phyloP scores from a whole-genome alignment of 2,329 filamentous ascomycete species.

The Xylaria sp. region DNA sequence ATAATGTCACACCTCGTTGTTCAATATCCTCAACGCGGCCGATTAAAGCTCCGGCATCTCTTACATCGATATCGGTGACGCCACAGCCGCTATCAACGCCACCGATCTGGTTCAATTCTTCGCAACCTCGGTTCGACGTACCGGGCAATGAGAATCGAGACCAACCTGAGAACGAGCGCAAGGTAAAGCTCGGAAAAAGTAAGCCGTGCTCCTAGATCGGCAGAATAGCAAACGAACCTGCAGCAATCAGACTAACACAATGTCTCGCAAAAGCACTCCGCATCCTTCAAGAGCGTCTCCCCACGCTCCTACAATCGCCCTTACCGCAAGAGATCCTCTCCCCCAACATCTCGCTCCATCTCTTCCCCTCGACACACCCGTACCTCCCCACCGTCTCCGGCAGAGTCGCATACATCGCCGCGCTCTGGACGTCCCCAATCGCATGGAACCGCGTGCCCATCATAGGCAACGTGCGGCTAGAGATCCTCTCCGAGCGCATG shows the following conservation, averaged over 20 bases:
- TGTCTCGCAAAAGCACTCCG: constrained; percentile 62
- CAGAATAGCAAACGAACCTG: not conserved
- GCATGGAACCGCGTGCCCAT: constrained; percentile 95
- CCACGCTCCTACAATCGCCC: constrained; percentile 73
- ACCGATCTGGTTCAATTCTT: constrained; percentile 59
- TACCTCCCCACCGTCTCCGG: constrained; percentile 94
- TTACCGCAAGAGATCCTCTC: constrained; percentile 80
- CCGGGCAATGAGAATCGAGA: constrained; percentile 42
- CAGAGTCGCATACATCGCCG: constrained; percentile 88
- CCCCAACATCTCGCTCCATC: constrained; percentile 75
- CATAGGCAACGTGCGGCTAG: constrained; percentile 87
- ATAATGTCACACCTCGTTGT: constrained; percentile 13
- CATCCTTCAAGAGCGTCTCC: constrained; percentile 73
- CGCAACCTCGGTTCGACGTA: constrained; percentile 48
- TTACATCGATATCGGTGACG: constrained; percentile 29
- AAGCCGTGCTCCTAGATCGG: constrained; percentile 43
- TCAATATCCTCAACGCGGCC: constrained; percentile 27
- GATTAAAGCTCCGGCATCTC: constrained; percentile 32
- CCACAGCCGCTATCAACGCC: constrained; percentile 50
- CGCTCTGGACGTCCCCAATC: constrained; percentile 94
- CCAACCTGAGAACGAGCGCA: constrained; percentile 64
- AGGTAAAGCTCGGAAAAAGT: constrained; percentile 73
- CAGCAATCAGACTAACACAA: constrained; percentile 29
- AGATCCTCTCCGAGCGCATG: constrained; percentile 92
- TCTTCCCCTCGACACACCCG: constrained; percentile 81